phyloP scores from a whole-genome alignment of 768 basidiomycete species.

The Trametes gibbosa region DNA sequence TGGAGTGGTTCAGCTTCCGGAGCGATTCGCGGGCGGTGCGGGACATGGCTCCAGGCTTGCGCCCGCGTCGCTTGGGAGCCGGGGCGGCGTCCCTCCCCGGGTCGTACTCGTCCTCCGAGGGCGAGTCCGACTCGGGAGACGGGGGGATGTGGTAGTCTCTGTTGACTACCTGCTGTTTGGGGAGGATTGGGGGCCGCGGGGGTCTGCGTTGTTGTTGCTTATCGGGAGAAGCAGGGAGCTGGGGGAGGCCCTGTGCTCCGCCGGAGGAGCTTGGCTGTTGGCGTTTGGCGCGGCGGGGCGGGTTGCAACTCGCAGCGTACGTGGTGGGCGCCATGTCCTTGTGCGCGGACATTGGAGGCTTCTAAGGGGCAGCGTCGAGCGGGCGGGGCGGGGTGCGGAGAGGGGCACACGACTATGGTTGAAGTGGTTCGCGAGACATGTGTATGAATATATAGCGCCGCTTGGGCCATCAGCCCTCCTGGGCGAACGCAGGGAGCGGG shows the following conservation, averaged over 20 bases:
- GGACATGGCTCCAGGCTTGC: constrained; percentile 68
- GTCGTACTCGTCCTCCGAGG: constrained; percentile 33
- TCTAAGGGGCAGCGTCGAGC: not conserved
- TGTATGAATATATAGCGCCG: constrained; percentile 2
- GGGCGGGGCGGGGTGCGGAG: not conserved
- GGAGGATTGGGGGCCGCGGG: constrained; percentile 23
- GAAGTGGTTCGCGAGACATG: not conserved
- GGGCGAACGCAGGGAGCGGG: not conserved
- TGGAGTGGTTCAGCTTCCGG: constrained; percentile 89
- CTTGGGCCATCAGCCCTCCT: not conserved
- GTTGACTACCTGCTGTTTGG: constrained; percentile 17
- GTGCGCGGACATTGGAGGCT: constrained; percentile 13
- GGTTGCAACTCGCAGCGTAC: constrained; percentile 42
- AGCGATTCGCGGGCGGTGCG: constrained; percentile 80
- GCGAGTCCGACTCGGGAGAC: constrained; percentile 26
- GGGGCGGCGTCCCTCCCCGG: constrained; percentile 23
- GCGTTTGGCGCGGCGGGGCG: constrained; percentile 46
- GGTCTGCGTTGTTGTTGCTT: constrained; percentile 4
- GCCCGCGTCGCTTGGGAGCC: constrained; percentile 60
- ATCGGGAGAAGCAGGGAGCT: constrained; percentile 1
- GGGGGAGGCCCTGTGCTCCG: not conserved
- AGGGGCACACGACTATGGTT: constrained; percentile 18
- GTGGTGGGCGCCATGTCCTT: constrained; percentile 14
- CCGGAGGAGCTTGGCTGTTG: constrained; percentile 26
- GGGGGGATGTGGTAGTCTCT: constrained; percentile 15